These are phyloP conservation scores for Cynanchum wilfordii DNA, from an alignment of 257 asterid species.

Conservation along the genomic window DNA sequence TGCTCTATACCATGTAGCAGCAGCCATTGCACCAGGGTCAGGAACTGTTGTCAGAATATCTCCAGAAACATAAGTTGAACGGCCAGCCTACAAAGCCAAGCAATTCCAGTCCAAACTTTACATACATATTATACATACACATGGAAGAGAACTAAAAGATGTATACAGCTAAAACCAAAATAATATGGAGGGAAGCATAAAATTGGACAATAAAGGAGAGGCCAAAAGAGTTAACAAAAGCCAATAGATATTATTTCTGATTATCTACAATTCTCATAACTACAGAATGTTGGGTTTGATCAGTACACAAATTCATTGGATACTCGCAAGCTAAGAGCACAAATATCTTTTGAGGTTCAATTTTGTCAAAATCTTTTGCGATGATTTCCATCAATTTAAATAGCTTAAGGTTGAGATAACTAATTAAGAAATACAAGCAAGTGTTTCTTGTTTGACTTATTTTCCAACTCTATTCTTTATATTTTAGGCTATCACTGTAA, in stretches of 20 bases:
- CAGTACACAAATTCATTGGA: background rate
- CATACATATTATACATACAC: background rate
- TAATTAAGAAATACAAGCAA: background rate
- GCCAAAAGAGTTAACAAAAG: background rate
- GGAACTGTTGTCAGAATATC: constrained; percentile 78
- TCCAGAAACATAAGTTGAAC: constrained; percentile 72
- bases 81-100: constrained; percentile 75
- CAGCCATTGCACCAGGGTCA: constrained; percentile 98
- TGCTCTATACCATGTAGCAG: constrained; percentile 85
- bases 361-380: background rate
- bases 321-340: background rate
- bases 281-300: background rate
- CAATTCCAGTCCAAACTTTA: constrained; percentile 4
- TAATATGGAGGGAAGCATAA: background rate
- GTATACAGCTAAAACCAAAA: background rate
- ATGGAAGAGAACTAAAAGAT: background rate
- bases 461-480: background rate
- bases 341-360: background rate
- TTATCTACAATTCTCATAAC: background rate
- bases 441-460: background rate
- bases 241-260: background rate
- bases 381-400: background rate
- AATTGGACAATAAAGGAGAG: background rate
- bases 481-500: background rate
- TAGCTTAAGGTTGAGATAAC: background rate